Conservation (phyloP, 306 rosid species). For the Parietaria judaica region DNA sequence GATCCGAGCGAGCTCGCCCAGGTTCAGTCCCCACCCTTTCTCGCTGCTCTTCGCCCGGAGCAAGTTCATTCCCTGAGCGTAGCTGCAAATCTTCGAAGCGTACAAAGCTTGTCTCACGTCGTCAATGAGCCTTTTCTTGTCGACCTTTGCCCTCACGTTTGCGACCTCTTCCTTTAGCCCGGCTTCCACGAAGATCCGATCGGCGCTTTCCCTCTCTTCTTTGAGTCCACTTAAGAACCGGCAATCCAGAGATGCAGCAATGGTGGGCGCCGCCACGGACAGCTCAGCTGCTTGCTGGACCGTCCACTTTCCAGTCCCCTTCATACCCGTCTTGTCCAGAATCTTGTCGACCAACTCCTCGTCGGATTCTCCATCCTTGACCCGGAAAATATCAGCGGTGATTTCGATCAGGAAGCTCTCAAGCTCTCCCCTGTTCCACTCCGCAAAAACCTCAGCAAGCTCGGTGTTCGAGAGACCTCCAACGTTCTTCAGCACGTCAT, state of each 20-base stretch:
- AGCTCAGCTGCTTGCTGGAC: conserved; percentile 96
- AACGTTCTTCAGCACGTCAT: conserved; percentile 72
- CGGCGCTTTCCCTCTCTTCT: conserved; percentile 85
- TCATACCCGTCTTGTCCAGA: conserved; percentile 91
- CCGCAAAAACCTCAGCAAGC: conserved; percentile 50
- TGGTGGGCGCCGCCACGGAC: conserved; percentile 78
- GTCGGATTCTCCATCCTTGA: conserved; percentile 52
- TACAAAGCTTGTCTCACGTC: conserved; percentile 93
- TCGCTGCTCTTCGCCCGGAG: conserved; percentile 79
- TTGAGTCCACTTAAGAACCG: conserved; percentile 80
- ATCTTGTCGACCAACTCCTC: conserved; percentile 82
- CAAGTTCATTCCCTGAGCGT: conserved; percentile 94
- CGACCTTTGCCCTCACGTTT: conserved; percentile 36
- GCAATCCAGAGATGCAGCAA: conserved; percentile 83
- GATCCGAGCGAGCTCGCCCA: conserved; percentile 87
- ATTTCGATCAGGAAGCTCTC: conserved; percentile 84
- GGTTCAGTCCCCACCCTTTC: conserved; percentile 80
- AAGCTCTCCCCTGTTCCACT: conserved; percentile 85
- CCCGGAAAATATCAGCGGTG: conserved; percentile 79
- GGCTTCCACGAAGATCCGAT: conserved; percentile 53
- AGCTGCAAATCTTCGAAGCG: conserved; percentile 92
- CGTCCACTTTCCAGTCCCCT: conserved; percentile 95
- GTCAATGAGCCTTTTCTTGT: conserved; percentile 74
- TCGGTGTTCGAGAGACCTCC: conserved; percentile 66
- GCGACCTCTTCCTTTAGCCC: conserved; percentile 59